Conservation (phyloP, 179 eudicot genomes). For the Sideroxylon spinosum region DNA sequence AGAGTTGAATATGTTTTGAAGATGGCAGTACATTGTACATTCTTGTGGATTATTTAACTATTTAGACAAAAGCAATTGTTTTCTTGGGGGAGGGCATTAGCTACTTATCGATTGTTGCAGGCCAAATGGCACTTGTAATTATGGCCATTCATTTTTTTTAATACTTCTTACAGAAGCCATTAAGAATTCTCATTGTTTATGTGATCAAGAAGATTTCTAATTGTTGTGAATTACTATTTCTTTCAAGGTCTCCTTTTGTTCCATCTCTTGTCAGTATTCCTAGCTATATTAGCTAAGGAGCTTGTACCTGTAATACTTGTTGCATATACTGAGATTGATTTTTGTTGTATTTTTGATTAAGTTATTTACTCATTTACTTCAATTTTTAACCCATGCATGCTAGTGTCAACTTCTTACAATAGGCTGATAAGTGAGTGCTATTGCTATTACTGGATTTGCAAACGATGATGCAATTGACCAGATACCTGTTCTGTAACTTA, state of each 20-base stretch:
- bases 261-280: not conserved
- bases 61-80: not conserved
- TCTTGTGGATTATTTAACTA: conserved; percentile 22
- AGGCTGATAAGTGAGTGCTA: not conserved
- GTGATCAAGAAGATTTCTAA: conserved; percentile 3
- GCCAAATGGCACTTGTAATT: conserved; percentile 15
- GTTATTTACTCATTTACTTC: not conserved
- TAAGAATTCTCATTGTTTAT: conserved; percentile 8
- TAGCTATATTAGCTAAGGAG: not conserved
- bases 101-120: conserved; percentile 1
- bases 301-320: not conserved
- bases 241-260: not conserved
- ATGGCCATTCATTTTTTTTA: conserved; percentile 16
- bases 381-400: not conserved
- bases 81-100: not conserved
- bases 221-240: conserved; percentile 3
- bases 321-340: not conserved
- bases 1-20: conserved; percentile 40
- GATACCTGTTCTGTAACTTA: conserved; percentile 4
- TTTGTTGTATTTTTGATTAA: not conserved
- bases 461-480: not conserved
- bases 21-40: conserved; percentile 25
- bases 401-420: not conserved
- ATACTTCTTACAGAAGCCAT: conserved; percentile 9
- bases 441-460: not conserved